A percentile compares a stretch with the other conserved stretches of the same genome.
Evolutionary conservation across 306 rosid genomes (phyloP).

Genomic region (Adenanthera pavonina): DNA sequence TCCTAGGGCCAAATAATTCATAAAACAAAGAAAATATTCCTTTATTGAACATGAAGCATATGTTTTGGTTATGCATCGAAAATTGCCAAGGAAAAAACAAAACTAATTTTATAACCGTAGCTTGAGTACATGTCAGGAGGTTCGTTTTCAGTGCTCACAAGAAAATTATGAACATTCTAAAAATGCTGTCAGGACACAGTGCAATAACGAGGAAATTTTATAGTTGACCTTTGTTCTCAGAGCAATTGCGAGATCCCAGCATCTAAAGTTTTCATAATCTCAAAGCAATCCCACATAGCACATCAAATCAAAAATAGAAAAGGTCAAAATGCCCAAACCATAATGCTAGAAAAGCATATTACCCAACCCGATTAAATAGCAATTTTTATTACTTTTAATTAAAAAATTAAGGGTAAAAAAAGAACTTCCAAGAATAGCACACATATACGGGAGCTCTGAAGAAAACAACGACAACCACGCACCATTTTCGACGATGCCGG

Average conservation of each 20-base stretch:
- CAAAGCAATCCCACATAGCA: neutral
- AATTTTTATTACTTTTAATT: neutral
- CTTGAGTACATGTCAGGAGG: neutral
- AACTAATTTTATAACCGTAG: neutral
- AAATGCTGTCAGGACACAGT: conserved; percentile 1
- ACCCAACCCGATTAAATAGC: neutral
- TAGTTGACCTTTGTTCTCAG: neutral
- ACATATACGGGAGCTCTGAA: neutral
- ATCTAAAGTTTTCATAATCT: neutral
- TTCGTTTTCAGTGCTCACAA: conserved; percentile 1
- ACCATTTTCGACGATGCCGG: conserved; percentile 50
- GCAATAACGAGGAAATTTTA: neutral
- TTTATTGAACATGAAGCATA: conserved; percentile 19
- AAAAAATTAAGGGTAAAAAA: neutral
- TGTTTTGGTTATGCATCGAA: neutral
- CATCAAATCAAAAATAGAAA: conserved; percentile 23
- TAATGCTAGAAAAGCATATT: neutral
- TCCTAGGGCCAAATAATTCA: neutral
- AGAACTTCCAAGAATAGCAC: neutral
- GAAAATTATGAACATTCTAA: conserved; percentile 1
- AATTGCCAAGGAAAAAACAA: neutral
- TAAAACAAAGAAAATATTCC: neutral
- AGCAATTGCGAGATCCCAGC: conserved; percentile 22
- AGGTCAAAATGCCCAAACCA: conserved; percentile 24
- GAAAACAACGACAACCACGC: conserved; percentile 5